phyloP scores from a whole-genome alignment of 169 alveolate species.

The Besnoitia besnoiti region DNA sequence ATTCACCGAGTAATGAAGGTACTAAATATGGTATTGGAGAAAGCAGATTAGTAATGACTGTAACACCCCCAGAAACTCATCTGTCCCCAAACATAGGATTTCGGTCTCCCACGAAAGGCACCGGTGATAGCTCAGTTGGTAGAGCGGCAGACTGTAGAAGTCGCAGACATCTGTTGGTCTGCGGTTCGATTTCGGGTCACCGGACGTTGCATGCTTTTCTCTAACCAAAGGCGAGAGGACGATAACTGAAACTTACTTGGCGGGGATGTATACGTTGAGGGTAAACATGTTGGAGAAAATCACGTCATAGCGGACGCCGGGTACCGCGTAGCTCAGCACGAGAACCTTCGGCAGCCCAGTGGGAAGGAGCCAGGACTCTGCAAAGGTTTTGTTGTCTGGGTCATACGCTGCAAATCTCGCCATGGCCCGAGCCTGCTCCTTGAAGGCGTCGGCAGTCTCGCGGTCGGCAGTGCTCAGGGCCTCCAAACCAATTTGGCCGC shows the following conservation, averaged over 20 bases:
- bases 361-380: conserved; percentile 62
- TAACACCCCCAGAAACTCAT: too few species aligned
- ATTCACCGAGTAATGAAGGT: too few species aligned
- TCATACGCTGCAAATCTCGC: conserved; percentile 31
- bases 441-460: conserved; percentile 63
- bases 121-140: conserved; percentile 97
- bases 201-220: too few species aligned
- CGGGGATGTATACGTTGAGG: conserved; percentile 66
- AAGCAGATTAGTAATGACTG: too few species aligned
- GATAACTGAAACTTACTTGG: conserved; percentile 76
- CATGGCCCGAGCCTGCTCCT: conserved; percentile 26
- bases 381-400: background rate
- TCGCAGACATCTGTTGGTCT: conserved; percentile 94
- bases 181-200: conserved; percentile 96
- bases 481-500: conserved; percentile 47
- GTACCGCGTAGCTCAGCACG: conserved; percentile 53
- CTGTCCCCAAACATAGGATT: too few species aligned
- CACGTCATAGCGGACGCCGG: conserved; percentile 56
- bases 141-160: conserved; percentile 97
- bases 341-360: conserved; percentile 62
- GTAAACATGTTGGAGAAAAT: conserved; percentile 64
- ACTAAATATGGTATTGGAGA: too few species aligned
- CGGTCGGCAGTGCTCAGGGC: conserved; percentile 63
- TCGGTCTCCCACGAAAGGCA: too few species aligned
- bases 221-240: too few species aligned